A percentile compares a stretch with the other conserved stretches of the same genome.
Conservation (phyloP, 106 monocot genomes). For the Allium cepa region DNA sequence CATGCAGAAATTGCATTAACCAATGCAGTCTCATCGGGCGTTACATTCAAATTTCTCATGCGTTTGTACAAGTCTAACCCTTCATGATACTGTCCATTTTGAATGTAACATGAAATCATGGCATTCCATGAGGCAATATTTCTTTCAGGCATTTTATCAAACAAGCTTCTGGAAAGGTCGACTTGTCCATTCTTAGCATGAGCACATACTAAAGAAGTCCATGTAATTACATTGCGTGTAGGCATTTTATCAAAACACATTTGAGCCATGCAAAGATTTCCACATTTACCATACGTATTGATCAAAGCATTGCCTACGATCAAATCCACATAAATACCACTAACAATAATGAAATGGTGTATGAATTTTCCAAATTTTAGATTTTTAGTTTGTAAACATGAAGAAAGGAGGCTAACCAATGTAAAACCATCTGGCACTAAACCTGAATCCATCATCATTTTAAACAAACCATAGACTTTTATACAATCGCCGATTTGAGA, state of each 20-base stretch:
- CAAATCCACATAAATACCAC: conserved; percentile 26
- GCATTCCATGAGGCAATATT: conserved; percentile 60
- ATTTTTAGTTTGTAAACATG: conserved; percentile 27
- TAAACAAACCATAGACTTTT: conserved; percentile 27
- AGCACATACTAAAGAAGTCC: conserved; percentile 54
- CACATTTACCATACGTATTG: conserved; percentile 79
- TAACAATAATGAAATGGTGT: conserved; percentile 26
- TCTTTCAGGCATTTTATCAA: conserved; percentile 45
- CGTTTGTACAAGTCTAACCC: conserved; percentile 32
- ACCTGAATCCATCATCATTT: conserved; percentile 28
- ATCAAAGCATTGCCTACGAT: conserved; percentile 54
- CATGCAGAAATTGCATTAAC: conserved; percentile 42
- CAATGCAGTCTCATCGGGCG: conserved; percentile 47
- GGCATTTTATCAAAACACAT: conserved; percentile 44
- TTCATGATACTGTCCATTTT: conserved; percentile 16
- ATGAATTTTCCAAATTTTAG: conserved; percentile 25
- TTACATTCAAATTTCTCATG: conserved; percentile 29
- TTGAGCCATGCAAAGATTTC: conserved; percentile 22
- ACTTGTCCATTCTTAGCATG: conserved; percentile 38
- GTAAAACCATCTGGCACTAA: conserved; percentile 50
- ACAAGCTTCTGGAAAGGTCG: conserved; percentile 34
- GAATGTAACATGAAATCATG: conserved; percentile 54
- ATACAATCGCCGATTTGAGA: conserved; percentile 20
- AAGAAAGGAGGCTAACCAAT: conserved; percentile 45
- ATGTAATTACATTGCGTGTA: conserved; percentile 36